These are phyloP conservation scores for Beta macrorhiza DNA, from an alignment of 179 eudicot species.

Conservation along the genomic window DNA sequence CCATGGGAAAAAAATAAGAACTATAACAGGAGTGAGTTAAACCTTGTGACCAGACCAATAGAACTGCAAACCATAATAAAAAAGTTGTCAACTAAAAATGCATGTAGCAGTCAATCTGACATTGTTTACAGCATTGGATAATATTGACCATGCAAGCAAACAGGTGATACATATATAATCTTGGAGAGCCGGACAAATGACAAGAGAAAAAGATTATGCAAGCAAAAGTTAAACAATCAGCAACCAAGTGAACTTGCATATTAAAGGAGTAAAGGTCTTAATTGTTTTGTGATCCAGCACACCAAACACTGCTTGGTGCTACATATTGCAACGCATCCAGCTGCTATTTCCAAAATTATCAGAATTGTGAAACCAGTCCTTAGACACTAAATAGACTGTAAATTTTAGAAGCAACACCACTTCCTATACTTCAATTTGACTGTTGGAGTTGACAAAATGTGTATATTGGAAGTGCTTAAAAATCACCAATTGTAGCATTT, in stretches of 20 bases:
- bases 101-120: background rate
- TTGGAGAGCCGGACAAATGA: background rate
- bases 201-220: background rate
- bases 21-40: slow-evolving; percentile 35
- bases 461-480: background rate
- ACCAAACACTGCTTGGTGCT: background rate
- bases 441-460: background rate
- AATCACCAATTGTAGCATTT: background rate
- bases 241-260: background rate
- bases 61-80: slow-evolving; percentile 12
- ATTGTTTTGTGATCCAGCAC: slow-evolving; percentile 12
- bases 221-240: slow-evolving; percentile 13
- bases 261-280: background rate
- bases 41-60: slow-evolving; percentile 19
- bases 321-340: slow-evolving; percentile 3
- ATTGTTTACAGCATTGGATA: background rate
- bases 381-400: background rate
- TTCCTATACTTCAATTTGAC: background rate
- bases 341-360: background rate
- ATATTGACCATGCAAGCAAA: background rate
- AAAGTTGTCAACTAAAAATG: background rate
- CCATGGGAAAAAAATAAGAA: slow-evolving; percentile 48
- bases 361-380: background rate
- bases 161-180: background rate
- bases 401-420: background rate